Base-by-base conservation (phyloP, 768 basidiomycete species). In the Tulasnella calospora region DNA sequence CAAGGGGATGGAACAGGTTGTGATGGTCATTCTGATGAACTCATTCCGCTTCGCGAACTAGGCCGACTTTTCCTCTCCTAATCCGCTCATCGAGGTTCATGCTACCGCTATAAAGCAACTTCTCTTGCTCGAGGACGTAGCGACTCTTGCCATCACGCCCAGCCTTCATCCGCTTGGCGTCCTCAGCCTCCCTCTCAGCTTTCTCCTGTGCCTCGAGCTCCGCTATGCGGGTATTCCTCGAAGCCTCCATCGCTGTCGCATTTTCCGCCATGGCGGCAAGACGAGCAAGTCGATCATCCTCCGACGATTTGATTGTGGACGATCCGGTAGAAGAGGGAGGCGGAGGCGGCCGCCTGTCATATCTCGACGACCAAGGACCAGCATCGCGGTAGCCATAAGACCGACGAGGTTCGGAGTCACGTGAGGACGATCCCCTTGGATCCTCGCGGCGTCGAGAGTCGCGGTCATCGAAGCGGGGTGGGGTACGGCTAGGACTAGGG, bases 241-340 rank as follows among this genome's bases (percentile, higher is more conserved):
- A 91, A 0, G 84, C 83, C 70, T 89, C 88, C 86, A 95, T 87
- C 10, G 84, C 83, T n/a, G 86, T 83, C 0, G 97, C 97, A 79
- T 92, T 89, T 1, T 88, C 85, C 33, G 91, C 85, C 97, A 99
- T 99, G 6, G 95, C 92, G 0, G 94, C 96, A 38, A 99, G 86
- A n/a, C 94, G 91, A 36, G 93, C 92, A 3, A 91, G 91, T 44
- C 96, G 92, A 38, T 91, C 92, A 0, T 88, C 86, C 12, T 69
- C 76, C 10, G 84, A 80, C 83, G 74, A 81, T 3, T 77, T 73
- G 4, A 73, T 47, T 47, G 82, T 38, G 36, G 70, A 51, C 35
- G 79, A 55, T 41, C 86, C 36, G 86, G 86, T 57, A 86, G 88
- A 57, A 85, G 85, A 75, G 44, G 44, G 44, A 90, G 89, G 27